These are phyloP conservation scores for Saprolegnia parasitica DNA, from an alignment of 352 stramenopile species.

Conservation along the genomic window DNA sequence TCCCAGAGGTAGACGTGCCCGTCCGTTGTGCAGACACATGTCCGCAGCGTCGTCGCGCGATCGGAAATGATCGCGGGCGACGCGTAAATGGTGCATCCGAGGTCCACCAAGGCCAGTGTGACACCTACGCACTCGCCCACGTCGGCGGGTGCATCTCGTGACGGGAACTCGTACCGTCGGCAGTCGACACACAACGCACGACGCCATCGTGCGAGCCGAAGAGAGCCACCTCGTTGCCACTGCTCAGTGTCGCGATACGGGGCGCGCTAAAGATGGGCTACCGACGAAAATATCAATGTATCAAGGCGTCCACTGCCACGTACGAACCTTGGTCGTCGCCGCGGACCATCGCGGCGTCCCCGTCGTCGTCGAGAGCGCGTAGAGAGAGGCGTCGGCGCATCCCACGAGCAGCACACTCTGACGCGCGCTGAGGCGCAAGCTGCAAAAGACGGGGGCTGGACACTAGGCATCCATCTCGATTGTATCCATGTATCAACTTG, in stretches of 20 bases:
- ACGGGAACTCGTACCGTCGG: not conserved
- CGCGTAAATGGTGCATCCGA: slow-evolving; percentile 9
- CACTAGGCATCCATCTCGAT: slow-evolving; percentile 1
- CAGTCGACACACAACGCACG: slow-evolving; percentile 2
- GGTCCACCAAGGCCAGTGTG: too few relatives aligned
- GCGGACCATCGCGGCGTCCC: not conserved
- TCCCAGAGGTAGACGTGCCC: slow-evolving; percentile 10
- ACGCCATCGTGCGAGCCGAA: slow-evolving; percentile 22
- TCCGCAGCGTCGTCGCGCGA: too few relatives aligned
- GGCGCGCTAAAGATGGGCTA: slow-evolving; percentile 25
- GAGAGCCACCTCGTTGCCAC: not conserved
- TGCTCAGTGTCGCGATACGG: not conserved
- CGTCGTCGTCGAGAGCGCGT: not conserved
- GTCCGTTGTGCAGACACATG: slow-evolving; percentile 1
- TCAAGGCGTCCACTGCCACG: not conserved
- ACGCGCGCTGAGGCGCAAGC: not conserved
- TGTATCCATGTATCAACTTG: not conserved
- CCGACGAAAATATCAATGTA: not conserved
- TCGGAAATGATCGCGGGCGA: slow-evolving; percentile 2
- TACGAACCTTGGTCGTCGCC: not conserved
- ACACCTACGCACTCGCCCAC: too few relatives aligned
- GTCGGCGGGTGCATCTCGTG: not conserved
- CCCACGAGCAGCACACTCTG: not conserved
- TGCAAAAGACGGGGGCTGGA: slow-evolving; percentile 10
- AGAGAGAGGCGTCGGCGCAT: slow-evolving; percentile 9